Evolutionary conservation across 805 yeast species (phyloP), one percentile per base, ranked within the genome.

Genomic region (Candida takata): DNA sequence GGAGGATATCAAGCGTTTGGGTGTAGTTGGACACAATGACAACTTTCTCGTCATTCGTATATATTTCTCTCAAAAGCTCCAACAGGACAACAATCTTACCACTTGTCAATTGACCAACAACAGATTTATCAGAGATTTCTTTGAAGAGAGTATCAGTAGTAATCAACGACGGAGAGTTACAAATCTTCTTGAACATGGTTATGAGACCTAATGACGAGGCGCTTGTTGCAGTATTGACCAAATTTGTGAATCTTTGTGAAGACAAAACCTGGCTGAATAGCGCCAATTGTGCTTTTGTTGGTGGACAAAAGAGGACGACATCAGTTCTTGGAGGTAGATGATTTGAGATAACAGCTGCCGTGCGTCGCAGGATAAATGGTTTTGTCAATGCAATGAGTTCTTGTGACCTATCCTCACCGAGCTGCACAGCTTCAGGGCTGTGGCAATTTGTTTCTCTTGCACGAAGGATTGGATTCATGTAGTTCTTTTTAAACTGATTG

Each of bases 21-120:
- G 97, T 90, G 43, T 78, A 88, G 43, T 90, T 86, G 0, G 96
- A 87, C 1, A 88, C 83, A 18, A 90, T 58, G 1, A 90, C 96
- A 3, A 81, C 75, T 53, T 88, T 90, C 51, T 90, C 97, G 6
- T 67, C 61, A 1, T 69, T 57, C 4, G 51, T 45, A 19, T 56
- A 54, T 4, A 40, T 43, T 29, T 71, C 70, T 2, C 63, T 54
- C 5, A 92, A 44, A 8, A 88, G 54, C 3, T 72, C 68, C 24
- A 76, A 65, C 6, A 90, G 58, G 0, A 81, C 64, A 29, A 63
- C 61, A 18, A 87, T 61, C 52, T 90, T 90, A 3, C 95, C 95
- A 41, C 54, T 48, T 0, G 40, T 41, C 25, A 24, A 24, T 34
- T 36, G 45, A 8, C 29, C 18, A 8, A 36, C 29, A 8, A 29